Base-by-base conservation (phyloP, 805 yeast genomes). In the Saccharomycopsis oosterbeekiorum region DNA sequence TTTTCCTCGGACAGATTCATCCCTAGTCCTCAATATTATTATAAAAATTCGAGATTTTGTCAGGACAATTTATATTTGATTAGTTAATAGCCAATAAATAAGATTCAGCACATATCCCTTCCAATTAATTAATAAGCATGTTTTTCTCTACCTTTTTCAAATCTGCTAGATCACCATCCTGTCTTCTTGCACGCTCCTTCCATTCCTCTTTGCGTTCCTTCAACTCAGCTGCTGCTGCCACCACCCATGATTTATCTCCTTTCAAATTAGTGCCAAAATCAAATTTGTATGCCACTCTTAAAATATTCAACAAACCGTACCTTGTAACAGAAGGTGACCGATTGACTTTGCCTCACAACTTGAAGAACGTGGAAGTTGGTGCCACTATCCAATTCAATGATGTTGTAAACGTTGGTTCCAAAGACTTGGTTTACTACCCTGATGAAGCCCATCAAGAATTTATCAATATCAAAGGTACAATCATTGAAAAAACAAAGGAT, bases 301-400 rank as follows among this genome's bases (percentile, higher is more conserved):
- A 83, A 67, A 81, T 94, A 43, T 94, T 90, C 75, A 83, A 86
- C 73, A 84, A 90, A 73, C 89, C 94, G 53, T 91, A 89, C 69
- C 76, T 94, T 64, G 94, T 94, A 17, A 91, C 98, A 29, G 83
- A 85, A 66, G 99, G 99, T 24, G 99, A 94, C 72, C 81, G 79
- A 66, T 81, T 94, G 59, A 80, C 84, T 26, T 73, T 94, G 47
- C 97, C 97, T 2, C 92, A 82, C 73, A 81, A 84, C 65, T 70
- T 94, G 77, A 86, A 84, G 68, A 81, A 83, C 59, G 94, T 86
- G 11, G 79, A 84, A 59, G 85, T 93, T 3, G 99, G 99, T 19
- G 97, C 92, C 72, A 77, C 78, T n/a, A 76, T 94, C 58, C 75
- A 78, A 56, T 80, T 94, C 70, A 83, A 82, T 64, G 85, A 90